These are phyloP conservation scores for Podospora comata DNA, from an alignment of 495 filamentous ascomycete species.

Conservation along the genomic window DNA sequence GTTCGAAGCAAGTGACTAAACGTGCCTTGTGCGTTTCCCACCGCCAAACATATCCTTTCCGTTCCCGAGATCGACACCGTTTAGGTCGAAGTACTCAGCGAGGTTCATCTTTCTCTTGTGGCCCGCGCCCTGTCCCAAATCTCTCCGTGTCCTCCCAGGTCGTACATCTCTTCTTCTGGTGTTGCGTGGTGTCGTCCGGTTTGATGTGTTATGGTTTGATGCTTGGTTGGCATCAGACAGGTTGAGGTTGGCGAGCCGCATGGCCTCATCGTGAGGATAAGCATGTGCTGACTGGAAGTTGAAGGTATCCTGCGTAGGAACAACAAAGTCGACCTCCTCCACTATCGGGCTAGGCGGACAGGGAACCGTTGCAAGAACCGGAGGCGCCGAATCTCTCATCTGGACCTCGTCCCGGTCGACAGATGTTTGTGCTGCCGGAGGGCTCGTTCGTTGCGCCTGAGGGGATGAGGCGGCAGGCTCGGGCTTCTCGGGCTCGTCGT, in stretches of 20 bases:
- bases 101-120: slow-evolving; percentile 76
- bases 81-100: slow-evolving; percentile 80
- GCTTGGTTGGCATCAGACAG: slow-evolving; percentile 40
- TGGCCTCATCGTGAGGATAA: slow-evolving; percentile 67
- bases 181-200: slow-evolving; percentile 43
- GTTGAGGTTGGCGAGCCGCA: slow-evolving; percentile 52
- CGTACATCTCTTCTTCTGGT: slow-evolving; percentile 38
- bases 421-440: slow-evolving; percentile 35
- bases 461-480: slow-evolving; percentile 58
- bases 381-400: slow-evolving; percentile 44
- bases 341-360: slow-evolving; percentile 27
- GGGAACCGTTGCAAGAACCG: slow-evolving; percentile 17
- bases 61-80: slow-evolving; percentile 55
- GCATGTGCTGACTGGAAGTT: slow-evolving; percentile 69
- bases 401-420: slow-evolving; percentile 41
- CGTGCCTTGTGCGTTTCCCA: slow-evolving; percentile 67
- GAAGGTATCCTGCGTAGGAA: slow-evolving; percentile 53
- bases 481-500: slow-evolving; percentile 64
- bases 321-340: slow-evolving; percentile 34
- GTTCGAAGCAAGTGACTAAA: not conserved
- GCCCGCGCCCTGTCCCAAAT: slow-evolving; percentile 58
- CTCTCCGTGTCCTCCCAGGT: slow-evolving; percentile 41
- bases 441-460: slow-evolving; percentile 52
- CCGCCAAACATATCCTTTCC: slow-evolving; percentile 60
- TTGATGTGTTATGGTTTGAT: no score